These are phyloP conservation scores for Pulveroboletus sp. DNA, from an alignment of 768 basidiomycete species.

Conservation along the genomic window DNA sequence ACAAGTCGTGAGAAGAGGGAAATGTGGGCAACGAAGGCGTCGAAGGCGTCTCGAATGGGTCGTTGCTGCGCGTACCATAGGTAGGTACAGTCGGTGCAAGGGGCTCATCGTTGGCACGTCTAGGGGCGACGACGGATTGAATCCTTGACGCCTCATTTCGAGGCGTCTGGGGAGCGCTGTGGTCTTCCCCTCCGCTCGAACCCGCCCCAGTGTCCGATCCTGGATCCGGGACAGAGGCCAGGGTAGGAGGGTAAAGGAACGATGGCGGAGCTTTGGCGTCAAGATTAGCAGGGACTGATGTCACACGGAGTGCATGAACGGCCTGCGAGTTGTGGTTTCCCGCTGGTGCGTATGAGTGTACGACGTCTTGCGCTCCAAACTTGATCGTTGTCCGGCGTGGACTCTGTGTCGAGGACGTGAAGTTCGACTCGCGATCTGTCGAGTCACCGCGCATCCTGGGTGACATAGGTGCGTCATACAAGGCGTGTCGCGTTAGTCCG, in stretches of 20 bases:
- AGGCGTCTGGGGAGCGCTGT: constrained; percentile 6
- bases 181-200: constrained; percentile 1
- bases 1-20: constrained; percentile 18
- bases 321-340: constrained; percentile 43
- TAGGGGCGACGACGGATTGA: constrained; percentile 24
- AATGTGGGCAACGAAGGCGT: constrained; percentile 28
- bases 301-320: constrained; percentile 33
- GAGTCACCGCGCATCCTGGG: constrained; percentile 32
- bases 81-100: constrained; percentile 22
- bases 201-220: neutral
- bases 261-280: constrained; percentile 9
- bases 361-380: constrained; percentile 67
- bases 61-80: constrained; percentile 5
- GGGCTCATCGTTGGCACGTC: constrained; percentile 28
- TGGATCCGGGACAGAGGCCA: constrained; percentile 6
- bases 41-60: constrained; percentile 29
- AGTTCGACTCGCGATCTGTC: constrained; percentile 37
- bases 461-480: constrained; percentile 84
- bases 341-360: constrained; percentile 67
- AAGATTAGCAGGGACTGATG: constrained; percentile 15
- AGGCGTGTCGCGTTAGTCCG: constrained; percentile 71
- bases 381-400: constrained; percentile 59
- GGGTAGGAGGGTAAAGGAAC: constrained; percentile 25
- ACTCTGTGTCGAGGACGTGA: constrained; percentile 28
- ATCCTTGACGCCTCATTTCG: constrained; percentile 22